Evolutionary conservation across 75 land plant genomes (phyloP).

Genomic region (Sequoia sempervirens): DNA sequence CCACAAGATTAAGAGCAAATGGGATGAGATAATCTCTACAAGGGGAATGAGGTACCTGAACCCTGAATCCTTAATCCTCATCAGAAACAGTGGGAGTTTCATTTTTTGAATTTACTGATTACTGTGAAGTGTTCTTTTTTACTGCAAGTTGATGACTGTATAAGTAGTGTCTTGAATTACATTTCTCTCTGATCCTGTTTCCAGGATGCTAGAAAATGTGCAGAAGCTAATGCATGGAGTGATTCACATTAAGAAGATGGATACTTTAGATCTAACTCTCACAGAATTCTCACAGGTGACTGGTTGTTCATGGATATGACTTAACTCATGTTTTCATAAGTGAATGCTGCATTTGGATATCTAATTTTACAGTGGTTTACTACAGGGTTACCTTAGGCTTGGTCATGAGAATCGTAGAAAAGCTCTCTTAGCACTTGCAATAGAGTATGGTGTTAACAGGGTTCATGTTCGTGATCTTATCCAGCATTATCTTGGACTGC

Average conservation of each 20-base stretch:
- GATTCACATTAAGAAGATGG: conserved; percentile 56
- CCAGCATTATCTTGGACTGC: conserved; percentile 69
- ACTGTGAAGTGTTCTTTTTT: neutral
- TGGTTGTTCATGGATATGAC: neutral
- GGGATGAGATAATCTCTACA: neutral
- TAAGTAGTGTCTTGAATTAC: neutral
- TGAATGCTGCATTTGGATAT: neutral
- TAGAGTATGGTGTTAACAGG: conserved; percentile 74
- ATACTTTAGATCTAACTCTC: conserved; percentile 42
- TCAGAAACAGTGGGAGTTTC: neutral
- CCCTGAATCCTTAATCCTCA: neutral
- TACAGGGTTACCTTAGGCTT: conserved; percentile 67
- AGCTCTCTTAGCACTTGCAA: conserved; percentile 52
- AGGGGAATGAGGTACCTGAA: neutral
- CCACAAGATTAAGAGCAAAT: neutral
- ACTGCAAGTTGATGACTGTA: neutral
- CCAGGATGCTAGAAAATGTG: conserved; percentile 41
- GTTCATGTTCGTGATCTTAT: conserved; percentile 56
- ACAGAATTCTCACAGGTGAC: conserved; percentile 52
- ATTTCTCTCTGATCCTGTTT: neutral
- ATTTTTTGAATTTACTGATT: conserved; percentile 2
- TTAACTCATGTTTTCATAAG: neutral
- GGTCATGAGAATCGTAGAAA: conserved; percentile 45
- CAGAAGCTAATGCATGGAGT: conserved; percentile 53
- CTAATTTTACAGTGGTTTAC: neutral